Conservation (phyloP, 805 yeast genomes). For the Barnettozyma botsteinii region DNA sequence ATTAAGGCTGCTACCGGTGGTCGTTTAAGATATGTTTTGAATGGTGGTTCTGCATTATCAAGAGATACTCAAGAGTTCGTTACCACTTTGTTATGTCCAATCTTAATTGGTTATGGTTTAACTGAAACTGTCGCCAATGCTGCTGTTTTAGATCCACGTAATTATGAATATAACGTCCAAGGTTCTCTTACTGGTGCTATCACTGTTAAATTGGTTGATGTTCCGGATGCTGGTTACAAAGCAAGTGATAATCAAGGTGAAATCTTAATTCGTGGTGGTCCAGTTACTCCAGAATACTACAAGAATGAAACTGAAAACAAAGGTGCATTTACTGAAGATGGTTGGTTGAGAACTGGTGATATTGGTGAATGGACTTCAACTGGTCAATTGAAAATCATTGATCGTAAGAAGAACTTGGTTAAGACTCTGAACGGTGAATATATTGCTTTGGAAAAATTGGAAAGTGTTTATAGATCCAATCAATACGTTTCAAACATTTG, state of each 20-base stretch:
- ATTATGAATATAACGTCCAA: constrained; percentile 67
- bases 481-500: constrained; percentile 73
- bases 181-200: constrained; percentile 82
- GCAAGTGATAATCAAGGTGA: constrained; percentile 95
- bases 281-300: constrained; percentile 73
- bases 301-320: constrained; percentile 77
- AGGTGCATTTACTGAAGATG: constrained; percentile 63
- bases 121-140: constrained; percentile 95
- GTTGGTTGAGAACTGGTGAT: constrained; percentile 97
- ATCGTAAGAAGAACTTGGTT: constrained; percentile 92
- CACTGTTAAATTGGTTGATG: constrained; percentile 86
- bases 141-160: constrained; percentile 56
- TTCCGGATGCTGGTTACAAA: constrained; percentile 82
- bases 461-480: constrained; percentile 84
- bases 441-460: constrained; percentile 93
- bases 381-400: constrained; percentile 81
- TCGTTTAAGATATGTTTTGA: constrained; percentile 59
- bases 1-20: constrained; percentile 96
- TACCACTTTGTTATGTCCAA: constrained; percentile 68
- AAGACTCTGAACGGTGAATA: constrained; percentile 97
- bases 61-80: constrained; percentile 77
- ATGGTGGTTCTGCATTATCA: constrained; percentile 92
- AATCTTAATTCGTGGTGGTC: constrained; percentile 68
- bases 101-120: constrained; percentile 92
- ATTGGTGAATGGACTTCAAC: constrained; percentile 85